Percentiles rank a stretch among this genome's conserved stretches.
These are phyloP conservation scores for Umbelopsis sp. DNA, from an alignment of 371 early-diverging fungal genomes.

Conservation along the genomic window DNA sequence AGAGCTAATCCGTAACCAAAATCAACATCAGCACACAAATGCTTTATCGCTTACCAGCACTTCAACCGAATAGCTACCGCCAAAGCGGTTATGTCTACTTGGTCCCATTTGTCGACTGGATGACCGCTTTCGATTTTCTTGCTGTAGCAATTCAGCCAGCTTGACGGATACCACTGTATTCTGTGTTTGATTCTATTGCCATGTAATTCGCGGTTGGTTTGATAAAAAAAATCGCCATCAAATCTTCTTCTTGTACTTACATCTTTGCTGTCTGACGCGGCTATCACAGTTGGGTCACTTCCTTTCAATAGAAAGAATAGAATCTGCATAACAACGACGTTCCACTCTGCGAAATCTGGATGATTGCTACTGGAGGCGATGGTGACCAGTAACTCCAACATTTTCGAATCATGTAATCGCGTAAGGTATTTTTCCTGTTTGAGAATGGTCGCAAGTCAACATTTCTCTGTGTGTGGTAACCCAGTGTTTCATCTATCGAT, in stretches of 20 bases:
- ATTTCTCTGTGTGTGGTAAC: not conserved
- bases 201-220: not conserved
- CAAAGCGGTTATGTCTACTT: constrained; percentile 63
- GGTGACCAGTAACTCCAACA: constrained; percentile 61
- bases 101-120: constrained; percentile 27
- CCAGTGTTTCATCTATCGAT: not conserved
- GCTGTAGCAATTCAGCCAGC: constrained; percentile 31
- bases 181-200: not conserved
- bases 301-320: constrained; percentile 60
- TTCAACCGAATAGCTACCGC: constrained; percentile 57
- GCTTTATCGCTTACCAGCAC: constrained; percentile 38
- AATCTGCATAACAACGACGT: constrained; percentile 65
- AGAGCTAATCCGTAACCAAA: too few species aligned
- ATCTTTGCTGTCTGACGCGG: constrained; percentile 19
- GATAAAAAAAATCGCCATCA: too few species aligned
- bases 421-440: constrained; percentile 59
- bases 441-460: not conserved
- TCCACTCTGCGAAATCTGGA: constrained; percentile 64
- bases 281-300: constrained; percentile 53
- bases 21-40: not conserved
- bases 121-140: constrained; percentile 33
- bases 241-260: not conserved
- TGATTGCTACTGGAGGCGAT: constrained; percentile 62
- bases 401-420: constrained; percentile 52
- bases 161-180: constrained; percentile 19